Evolutionary conservation across 2,329 filamentous ascomycete genomes (phyloP).

Genomic region (Aureobasidium melanogenum): DNA sequence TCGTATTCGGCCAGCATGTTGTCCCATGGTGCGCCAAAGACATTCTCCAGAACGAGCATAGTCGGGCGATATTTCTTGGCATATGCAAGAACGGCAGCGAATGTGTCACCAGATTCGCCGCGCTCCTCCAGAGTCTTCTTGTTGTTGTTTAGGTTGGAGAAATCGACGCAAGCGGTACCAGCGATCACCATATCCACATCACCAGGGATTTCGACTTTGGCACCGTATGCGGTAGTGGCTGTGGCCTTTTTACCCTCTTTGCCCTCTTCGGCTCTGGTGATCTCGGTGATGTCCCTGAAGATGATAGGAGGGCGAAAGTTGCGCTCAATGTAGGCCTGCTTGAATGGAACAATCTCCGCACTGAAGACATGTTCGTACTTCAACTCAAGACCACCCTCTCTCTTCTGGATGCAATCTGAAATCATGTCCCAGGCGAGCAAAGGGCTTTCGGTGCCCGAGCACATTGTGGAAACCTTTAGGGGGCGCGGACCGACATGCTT

Average conservation of each 20-base stretch:
- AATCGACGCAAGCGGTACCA: constrained; percentile 69
- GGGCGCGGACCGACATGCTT: constrained; percentile 27
- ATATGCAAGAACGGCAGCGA: constrained; percentile 53
- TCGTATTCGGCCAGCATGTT: constrained; percentile 31
- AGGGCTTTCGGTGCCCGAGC: constrained; percentile 69
- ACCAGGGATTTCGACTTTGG: constrained; percentile 45
- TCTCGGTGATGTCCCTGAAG: constrained; percentile 37
- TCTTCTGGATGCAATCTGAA: constrained; percentile 26
- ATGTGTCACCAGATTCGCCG: constrained; percentile 60
- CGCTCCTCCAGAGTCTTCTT: constrained; percentile 43
- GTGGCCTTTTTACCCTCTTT: constrained; percentile 19
- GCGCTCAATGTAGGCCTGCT: constrained; percentile 40
- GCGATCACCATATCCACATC: constrained; percentile 58
- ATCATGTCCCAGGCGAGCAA: constrained; percentile 57
- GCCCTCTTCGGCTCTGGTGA: no score
- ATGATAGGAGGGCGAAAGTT: constrained; percentile 36
- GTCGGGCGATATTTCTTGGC: constrained; percentile 46
- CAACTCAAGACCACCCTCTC: constrained; percentile 12
- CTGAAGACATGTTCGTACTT: constrained; percentile 34
- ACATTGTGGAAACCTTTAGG: constrained; percentile 60
- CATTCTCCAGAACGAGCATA: constrained; percentile 66
- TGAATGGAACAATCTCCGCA: constrained; percentile 37
- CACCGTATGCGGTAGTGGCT: constrained; percentile 57
- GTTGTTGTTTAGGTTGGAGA: constrained; percentile 55
- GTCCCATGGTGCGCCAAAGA: constrained; percentile 53